Conservation (phyloP, 768 basidiomycete genomes). For the Termitomyces eurrhizus region DNA sequence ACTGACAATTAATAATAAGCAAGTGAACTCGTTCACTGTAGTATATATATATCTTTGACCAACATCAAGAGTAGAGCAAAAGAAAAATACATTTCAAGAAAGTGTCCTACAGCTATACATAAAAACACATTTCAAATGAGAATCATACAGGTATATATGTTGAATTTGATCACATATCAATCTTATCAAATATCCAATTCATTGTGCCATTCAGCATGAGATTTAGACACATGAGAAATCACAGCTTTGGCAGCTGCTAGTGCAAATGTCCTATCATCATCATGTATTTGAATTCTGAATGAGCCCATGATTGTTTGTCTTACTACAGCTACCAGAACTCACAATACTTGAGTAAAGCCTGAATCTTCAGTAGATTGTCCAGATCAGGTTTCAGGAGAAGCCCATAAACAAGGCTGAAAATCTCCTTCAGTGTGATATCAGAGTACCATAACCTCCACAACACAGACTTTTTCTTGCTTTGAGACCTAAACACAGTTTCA, state of each 20-base stretch:
- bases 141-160: too few relatives aligned
- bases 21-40: too few relatives aligned
- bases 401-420: not conserved
- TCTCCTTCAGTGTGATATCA: not conserved
- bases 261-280: not conserved
- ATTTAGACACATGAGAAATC: not conserved
- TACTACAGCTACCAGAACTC: not conserved
- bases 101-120: too few relatives aligned
- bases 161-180: not conserved
- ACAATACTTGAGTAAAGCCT: conserved; percentile 1
- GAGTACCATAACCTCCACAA: not conserved
- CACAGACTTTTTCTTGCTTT: not conserved
- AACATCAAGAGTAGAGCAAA: too few relatives aligned
- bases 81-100: too few relatives aligned
- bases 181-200: not conserved
- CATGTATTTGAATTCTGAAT: not conserved
- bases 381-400: not conserved
- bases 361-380: not conserved
- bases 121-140: not conserved
- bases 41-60: too few relatives aligned
- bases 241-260: not conserved
- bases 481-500: not conserved
- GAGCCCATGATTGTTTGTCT: not conserved
- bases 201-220: not conserved
- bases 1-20: too few relatives aligned